Percentiles rank a stretch among this genome's conserved stretches.
Evolutionary conservation across 1,284 basidiomycete species (phyloP).

Genomic region (Psilocybe mexicana): DNA sequence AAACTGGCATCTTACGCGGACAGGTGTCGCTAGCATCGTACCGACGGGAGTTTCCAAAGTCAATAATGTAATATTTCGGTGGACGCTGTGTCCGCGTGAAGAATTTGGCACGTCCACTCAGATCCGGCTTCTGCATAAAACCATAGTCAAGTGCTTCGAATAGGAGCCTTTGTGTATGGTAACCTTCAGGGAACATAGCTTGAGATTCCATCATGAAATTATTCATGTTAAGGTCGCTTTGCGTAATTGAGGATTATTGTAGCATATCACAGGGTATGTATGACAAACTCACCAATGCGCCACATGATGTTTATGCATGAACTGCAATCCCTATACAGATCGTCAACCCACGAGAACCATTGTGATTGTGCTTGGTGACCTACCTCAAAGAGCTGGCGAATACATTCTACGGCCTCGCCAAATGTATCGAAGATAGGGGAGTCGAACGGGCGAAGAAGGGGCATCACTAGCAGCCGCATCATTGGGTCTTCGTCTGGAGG

Average conservation of each 20-base stretch:
- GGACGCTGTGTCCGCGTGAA: slow-evolving; percentile 22
- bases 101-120: slow-evolving; percentile 10
- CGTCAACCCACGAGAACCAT: too few relatives aligned
- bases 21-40: slow-evolving; percentile 18
- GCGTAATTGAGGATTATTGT: not conserved
- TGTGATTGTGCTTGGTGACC: not conserved
- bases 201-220: slow-evolving; percentile 16
- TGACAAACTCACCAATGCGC: slow-evolving; percentile 21
- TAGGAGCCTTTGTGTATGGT: too few relatives aligned
- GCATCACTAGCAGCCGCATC: slow-evolving; percentile 32
- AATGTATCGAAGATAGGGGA: slow-evolving; percentile 11
- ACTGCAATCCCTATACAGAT: slow-evolving; percentile 19
- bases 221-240: slow-evolving; percentile 8
- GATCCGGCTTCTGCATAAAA: not conserved
- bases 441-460: slow-evolving; percentile 22
- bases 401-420: slow-evolving; percentile 5
- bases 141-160: not conserved
- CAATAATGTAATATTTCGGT: slow-evolving; percentile 22
- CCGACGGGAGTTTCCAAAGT: slow-evolving; percentile 26
- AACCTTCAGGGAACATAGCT: slow-evolving; percentile 1
- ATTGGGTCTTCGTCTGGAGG: slow-evolving; percentile 22
- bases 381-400: slow-evolving; percentile 1
- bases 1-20: slow-evolving; percentile 7
- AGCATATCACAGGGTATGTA: too few relatives aligned
- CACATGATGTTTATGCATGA: slow-evolving; percentile 22